Conservation (phyloP, 192 early-diverging fungal species). For the Mortierella antarctica region DNA sequence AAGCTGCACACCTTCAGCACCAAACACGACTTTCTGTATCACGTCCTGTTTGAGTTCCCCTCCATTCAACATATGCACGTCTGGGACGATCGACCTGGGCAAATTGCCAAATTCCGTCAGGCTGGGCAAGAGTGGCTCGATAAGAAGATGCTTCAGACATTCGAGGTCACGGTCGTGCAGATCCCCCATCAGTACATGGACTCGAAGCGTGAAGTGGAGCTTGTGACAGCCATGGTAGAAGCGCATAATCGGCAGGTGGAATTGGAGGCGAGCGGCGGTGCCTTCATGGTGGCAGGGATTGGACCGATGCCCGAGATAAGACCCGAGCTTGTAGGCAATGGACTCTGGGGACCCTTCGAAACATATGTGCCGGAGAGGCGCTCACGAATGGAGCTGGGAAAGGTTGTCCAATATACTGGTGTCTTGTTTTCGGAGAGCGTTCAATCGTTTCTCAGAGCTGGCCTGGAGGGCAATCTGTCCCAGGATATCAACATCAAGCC, state of each 20-base stretch:
- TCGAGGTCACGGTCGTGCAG: conserved; percentile 9
- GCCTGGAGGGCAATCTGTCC: not conserved
- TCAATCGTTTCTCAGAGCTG: not conserved
- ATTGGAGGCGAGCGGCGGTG: conserved; percentile 8
- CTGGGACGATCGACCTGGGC: conserved; percentile 69
- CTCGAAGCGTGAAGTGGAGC: not conserved
- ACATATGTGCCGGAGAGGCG: conserved; percentile 14
- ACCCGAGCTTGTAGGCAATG: conserved; percentile 16
- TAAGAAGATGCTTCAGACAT: conserved; percentile 1
- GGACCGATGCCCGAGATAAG: conserved; percentile 15
- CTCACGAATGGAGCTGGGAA: conserved; percentile 5
- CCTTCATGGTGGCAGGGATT: conserved; percentile 10
- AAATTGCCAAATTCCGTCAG: conserved; percentile 35
- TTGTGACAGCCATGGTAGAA: conserved; percentile 24
- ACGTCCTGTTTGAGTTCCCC: conserved; percentile 61
- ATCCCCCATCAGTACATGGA: conserved; percentile 22
- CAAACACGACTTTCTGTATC: conserved; percentile 67
- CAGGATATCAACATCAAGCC: not conserved
- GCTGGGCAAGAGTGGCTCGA: conserved; percentile 25
- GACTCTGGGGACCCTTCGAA: conserved; percentile 28
- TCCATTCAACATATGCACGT: conserved; percentile 54
- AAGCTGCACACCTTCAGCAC: conserved; percentile 65
- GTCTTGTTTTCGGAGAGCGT: conserved; percentile 15
- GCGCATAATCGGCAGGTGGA: conserved; percentile 26
- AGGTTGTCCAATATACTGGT: conserved; percentile 22